phyloP scores from a whole-genome alignment of 1,284 basidiomycete genomes.

The Taiwanofungus camphoratus region DNA sequence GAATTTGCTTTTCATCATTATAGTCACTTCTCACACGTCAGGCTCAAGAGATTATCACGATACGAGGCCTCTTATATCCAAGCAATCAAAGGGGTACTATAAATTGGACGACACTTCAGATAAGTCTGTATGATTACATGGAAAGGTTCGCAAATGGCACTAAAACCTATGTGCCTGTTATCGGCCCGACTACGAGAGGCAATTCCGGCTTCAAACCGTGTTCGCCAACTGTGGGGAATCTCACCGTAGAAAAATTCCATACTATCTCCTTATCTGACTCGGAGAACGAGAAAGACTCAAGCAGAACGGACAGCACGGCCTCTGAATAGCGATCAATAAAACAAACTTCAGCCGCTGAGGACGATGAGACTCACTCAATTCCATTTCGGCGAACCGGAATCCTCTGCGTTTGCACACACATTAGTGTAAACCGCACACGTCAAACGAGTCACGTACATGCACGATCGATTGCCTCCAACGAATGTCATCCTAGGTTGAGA shows the following conservation, averaged over 20 bases:
- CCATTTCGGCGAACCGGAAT: constrained; percentile 17
- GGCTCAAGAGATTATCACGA: too few relatives aligned
- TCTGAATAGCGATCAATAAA: constrained; percentile 8
- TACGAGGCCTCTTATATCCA: too few relatives aligned
- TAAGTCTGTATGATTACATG: too few relatives aligned
- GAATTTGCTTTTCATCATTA: too few relatives aligned
- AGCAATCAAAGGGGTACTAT: too few relatives aligned
- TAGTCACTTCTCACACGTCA: too few relatives aligned
- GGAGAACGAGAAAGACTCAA: constrained; percentile 17
- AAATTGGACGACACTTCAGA: too few relatives aligned
- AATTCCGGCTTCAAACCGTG: constrained; percentile 8
- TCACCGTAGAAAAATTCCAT: constrained; percentile 18
- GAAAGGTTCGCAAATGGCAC: too few relatives aligned
- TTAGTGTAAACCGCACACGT: neutral
- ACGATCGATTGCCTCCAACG: constrained; percentile 25
- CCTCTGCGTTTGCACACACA: constrained; percentile 4
- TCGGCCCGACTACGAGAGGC: too few relatives aligned
- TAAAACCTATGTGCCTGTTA: too few relatives aligned
- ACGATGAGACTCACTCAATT: constrained; percentile 14
- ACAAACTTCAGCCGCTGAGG: neutral
- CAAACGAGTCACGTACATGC: constrained; percentile 22
- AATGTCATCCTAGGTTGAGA: constrained; percentile 26
- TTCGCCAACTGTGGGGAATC: constrained; percentile 15
- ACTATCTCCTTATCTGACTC: constrained; percentile 13
- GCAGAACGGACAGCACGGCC: constrained; percentile 16